Conservation (phyloP, 805 yeast species). For the Dipodascus geniculatus region DNA sequence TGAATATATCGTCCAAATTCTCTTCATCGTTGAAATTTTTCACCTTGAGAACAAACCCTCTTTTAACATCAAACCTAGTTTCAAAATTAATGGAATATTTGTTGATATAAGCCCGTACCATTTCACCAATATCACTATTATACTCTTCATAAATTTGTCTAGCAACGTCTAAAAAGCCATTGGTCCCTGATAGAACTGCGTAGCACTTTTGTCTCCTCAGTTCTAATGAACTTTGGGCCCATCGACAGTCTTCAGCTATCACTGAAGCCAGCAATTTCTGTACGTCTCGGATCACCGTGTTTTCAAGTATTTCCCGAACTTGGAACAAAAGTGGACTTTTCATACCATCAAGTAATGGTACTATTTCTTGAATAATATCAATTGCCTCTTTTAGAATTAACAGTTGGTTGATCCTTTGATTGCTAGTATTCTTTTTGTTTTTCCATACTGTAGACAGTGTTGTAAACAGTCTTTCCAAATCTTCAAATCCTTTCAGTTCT, state of each 20-base stretch:
- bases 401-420: background rate
- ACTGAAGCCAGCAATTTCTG: background rate
- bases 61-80: background rate
- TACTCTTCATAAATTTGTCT: background rate
- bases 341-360: background rate
- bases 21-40: background rate
- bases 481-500: conserved; percentile 3
- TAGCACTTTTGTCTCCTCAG: background rate
- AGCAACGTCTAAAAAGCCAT: background rate
- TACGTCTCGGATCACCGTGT: background rate
- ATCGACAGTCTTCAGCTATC: background rate
- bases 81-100: background rate
- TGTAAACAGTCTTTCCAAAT: conserved; percentile 4
- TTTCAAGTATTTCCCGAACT: background rate
- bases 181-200: background rate
- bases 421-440: background rate
- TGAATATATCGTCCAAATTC: background rate
- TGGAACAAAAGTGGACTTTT: background rate
- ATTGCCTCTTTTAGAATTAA: background rate
- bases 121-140: background rate
- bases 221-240: background rate
- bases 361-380: background rate
- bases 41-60: background rate
- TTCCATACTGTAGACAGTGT: background rate
- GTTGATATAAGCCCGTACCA: background rate